phyloP scores from a whole-genome alignment of 2,329 filamentous ascomycete species.

The Paecilomyces sp. region DNA sequence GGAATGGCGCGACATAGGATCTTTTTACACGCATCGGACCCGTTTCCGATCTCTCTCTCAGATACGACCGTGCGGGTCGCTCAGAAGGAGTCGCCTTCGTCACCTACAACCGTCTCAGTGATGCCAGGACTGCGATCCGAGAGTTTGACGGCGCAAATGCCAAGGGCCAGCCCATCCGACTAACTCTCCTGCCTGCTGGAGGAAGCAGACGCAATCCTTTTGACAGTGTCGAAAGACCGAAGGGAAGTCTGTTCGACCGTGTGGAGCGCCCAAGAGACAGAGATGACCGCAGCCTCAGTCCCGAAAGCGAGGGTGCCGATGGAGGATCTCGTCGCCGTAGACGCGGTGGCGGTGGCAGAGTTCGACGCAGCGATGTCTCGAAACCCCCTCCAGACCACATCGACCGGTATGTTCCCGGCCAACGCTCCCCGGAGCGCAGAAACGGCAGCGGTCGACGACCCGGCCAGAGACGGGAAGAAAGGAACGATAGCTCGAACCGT shows the following conservation, averaged over 20 bases:
- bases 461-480: constrained; percentile 36
- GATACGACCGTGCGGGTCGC: constrained; percentile 82
- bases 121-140: constrained; percentile 66
- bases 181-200: constrained; percentile 57
- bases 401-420: constrained; percentile 70
- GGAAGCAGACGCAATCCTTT: constrained; percentile 36
- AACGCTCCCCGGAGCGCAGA: constrained; percentile 34
- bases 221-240: constrained; percentile 43
- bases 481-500: constrained; percentile 27
- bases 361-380: constrained; percentile 47
- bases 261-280: constrained; percentile 42
- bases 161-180: constrained; percentile 74
- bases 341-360: constrained; percentile 31
- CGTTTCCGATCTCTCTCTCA: constrained; percentile 60
- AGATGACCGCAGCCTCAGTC: constrained; percentile 36
- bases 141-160: constrained; percentile 89
- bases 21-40: constrained; percentile 74
- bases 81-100: constrained; percentile 81
- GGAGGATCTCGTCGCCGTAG: constrained; percentile 33
- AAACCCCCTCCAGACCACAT: constrained; percentile 60
- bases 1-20: constrained; percentile 47
- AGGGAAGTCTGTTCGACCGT: constrained; percentile 60
- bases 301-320: constrained; percentile 25
- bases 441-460: constrained; percentile 45
- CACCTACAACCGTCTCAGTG: constrained; percentile 63